These are phyloP conservation scores for Kurtzmaniella quercitrusa DNA, from an alignment of 1,139 yeast genomes.

Conservation along the genomic window DNA sequence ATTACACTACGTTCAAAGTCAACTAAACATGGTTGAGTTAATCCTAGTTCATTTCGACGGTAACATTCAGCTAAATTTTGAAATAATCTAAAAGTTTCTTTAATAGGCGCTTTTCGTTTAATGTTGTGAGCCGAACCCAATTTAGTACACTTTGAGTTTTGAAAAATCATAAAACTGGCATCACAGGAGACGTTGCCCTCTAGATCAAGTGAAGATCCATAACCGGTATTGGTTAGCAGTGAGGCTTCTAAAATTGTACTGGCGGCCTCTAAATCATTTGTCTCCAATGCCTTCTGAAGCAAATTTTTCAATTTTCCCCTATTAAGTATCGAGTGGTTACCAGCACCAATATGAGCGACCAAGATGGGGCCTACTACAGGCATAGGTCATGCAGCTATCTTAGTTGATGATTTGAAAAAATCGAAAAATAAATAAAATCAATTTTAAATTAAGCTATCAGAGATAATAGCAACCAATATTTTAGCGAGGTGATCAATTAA, in stretches of 20 bases:
- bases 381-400: neutral
- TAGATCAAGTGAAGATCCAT: slow-evolving; percentile 48
- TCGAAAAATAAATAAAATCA: neutral
- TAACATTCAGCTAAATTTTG: slow-evolving; percentile 10
- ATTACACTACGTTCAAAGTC: slow-evolving; percentile 6
- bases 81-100: slow-evolving; percentile 18
- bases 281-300: slow-evolving; percentile 18
- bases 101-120: slow-evolving; percentile 19
- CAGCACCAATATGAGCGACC: slow-evolving; percentile 41
- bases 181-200: slow-evolving; percentile 53
- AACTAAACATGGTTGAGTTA: slow-evolving; percentile 25
- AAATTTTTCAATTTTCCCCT: slow-evolving; percentile 19
- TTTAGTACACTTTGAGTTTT: slow-evolving; percentile 5
- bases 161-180: slow-evolving; percentile 29
- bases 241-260: slow-evolving; percentile 39
- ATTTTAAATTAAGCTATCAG: too few species aligned
- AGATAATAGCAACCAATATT: too few species aligned
- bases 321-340: slow-evolving; percentile 23
- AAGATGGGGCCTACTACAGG: neutral
- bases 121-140: slow-evolving; percentile 25
- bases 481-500: too few species aligned
- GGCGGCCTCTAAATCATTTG: slow-evolving; percentile 12
- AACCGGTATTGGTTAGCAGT: slow-evolving; percentile 52
- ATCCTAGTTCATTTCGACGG: slow-evolving; percentile 14
- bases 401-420: neutral